Base-by-base conservation (phyloP, 2,329 filamentous ascomycete species). In the Thyridium curvatum region DNA sequence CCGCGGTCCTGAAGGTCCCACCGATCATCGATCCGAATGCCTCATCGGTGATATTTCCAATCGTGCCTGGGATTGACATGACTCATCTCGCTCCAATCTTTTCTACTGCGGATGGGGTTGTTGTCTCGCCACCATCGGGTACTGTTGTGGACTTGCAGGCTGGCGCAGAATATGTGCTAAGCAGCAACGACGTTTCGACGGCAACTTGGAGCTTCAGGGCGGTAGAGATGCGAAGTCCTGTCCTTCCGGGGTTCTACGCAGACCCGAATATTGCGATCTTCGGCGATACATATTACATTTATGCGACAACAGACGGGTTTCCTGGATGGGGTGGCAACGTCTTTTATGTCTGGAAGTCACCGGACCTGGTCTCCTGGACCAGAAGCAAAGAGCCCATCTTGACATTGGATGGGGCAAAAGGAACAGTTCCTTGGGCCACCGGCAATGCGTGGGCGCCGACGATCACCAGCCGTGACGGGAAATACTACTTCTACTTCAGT, bases 401-500 rank as follows among this genome's bases (percentile, higher is more conserved):
- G 15, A 62, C 58, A 0, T 61, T 72, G 2, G 61, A 71, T 32
- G 66, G 66, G n/a, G 54, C 58, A 0, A 54, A 51, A 17, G 67
- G 68, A 10, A 70, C 81, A 41, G 68, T 84, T 1, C 77, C 77
- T 2, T 84, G 80, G 80, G 77, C 77, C 0, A 71, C 65, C 1
- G 80, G 81, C 43, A 81, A 82, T 48, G 71, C 81, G 4, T 84
- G 80, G 79, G 79, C 79, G 0, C 80, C 80, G 0, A 77, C 79
- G 37, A 79, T 80, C 3, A 74, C 75, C 2, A 58, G 64, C 35
- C 75, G 74, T 36, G 63, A 74, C 41, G 76, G 74, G 0, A 79
- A 77, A 57, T 84, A 75, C 58, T 82, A 79, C 49, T 73, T 84
- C 18, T 82, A 79, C 56, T 82, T 81, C 55, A 70, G 61, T 30